phyloP scores from a whole-genome alignment of 2,329 filamentous ascomycete genomes.

The Graphiopsis chlorocephala region DNA sequence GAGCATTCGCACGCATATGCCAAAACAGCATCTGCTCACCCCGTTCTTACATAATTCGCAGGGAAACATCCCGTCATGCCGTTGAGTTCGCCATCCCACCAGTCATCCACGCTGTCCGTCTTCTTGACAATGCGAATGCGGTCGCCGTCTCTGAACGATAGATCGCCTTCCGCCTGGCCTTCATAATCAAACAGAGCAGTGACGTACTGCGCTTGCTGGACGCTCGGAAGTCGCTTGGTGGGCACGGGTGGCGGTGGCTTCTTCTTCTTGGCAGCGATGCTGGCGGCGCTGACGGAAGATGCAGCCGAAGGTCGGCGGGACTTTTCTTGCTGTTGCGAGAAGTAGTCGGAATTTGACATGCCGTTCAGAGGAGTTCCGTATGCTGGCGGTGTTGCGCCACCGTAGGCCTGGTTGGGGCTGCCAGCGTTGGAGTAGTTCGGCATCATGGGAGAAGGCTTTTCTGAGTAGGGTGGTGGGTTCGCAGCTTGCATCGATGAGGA shows the following conservation, averaged over 20 bases:
- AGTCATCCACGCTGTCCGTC: slow-evolving; percentile 77
- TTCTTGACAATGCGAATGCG: slow-evolving; percentile 73
- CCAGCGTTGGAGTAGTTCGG: slow-evolving; percentile 20
- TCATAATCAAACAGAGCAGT: slow-evolving; percentile 73
- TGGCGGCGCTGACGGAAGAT: slow-evolving; percentile 26
- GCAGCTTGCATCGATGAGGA: slow-evolving; percentile 16
- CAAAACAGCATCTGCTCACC: neutral
- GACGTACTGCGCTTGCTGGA: slow-evolving; percentile 41
- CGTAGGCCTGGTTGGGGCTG: slow-evolving; percentile 16
- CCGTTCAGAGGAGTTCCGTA: slow-evolving; percentile 28
- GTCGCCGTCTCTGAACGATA: slow-evolving; percentile 74
- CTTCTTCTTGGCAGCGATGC: slow-evolving; percentile 62
- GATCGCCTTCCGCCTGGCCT: slow-evolving; percentile 66
- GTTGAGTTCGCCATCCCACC: slow-evolving; percentile 78
- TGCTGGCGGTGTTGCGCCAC: slow-evolving; percentile 34
- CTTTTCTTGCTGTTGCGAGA: slow-evolving; percentile 23
- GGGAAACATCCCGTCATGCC: slow-evolving; percentile 72
- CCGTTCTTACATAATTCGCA: slow-evolving; percentile 63
- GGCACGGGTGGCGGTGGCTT: slow-evolving; percentile 72
- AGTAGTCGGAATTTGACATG: slow-evolving; percentile 33
- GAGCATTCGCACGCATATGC: neutral
- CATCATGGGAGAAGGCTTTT: slow-evolving; percentile 19
- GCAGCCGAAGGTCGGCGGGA: slow-evolving; percentile 32
- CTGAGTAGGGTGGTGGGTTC: slow-evolving; percentile 16
- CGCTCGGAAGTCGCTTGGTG: slow-evolving; percentile 55